phyloP scores from a whole-genome alignment of 2,329 filamentous ascomycete species.

The Talaromyces pinophilus region DNA sequence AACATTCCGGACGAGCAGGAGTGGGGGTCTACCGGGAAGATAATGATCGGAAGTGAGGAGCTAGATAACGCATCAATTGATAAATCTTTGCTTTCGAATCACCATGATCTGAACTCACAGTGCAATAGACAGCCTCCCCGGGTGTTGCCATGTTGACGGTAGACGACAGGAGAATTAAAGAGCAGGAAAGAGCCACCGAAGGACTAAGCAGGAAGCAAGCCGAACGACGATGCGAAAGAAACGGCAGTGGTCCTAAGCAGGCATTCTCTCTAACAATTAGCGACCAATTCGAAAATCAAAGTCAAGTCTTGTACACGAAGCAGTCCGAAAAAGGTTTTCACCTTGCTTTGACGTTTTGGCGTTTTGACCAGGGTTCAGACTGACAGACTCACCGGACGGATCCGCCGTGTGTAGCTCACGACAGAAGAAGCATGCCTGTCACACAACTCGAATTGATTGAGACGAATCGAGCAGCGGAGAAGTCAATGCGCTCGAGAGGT shows the following conservation, averaged over 20 bases:
- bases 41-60: slow-evolving; percentile 91
- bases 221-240: neutral
- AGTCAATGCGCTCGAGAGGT: slow-evolving; percentile 1
- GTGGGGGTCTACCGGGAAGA: slow-evolving; percentile 69
- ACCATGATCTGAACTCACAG: slow-evolving; percentile 48
- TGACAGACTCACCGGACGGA: slow-evolving; percentile 20
- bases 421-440: slow-evolving; percentile 21
- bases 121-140: slow-evolving; percentile 65
- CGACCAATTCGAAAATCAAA: neutral
- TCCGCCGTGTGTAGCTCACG: slow-evolving; percentile 20
- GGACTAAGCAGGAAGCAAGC: neutral
- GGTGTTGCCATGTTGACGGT: slow-evolving; percentile 40
- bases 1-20: neutral
- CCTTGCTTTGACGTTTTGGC: neutral
- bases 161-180: neutral
- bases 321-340: neutral
- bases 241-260: neutral
- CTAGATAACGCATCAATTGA: slow-evolving; percentile 51
- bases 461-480: neutral
- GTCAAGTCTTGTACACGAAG: neutral
- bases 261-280: neutral
- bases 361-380: slow-evolving; percentile 6
- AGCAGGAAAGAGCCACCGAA: neutral
- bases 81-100: neutral
- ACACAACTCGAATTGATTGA: slow-evolving; percentile 16